Evolutionary conservation across 192 early-diverging fungal genomes (phyloP).

Genomic region (Paraglomus brasilianum): DNA sequence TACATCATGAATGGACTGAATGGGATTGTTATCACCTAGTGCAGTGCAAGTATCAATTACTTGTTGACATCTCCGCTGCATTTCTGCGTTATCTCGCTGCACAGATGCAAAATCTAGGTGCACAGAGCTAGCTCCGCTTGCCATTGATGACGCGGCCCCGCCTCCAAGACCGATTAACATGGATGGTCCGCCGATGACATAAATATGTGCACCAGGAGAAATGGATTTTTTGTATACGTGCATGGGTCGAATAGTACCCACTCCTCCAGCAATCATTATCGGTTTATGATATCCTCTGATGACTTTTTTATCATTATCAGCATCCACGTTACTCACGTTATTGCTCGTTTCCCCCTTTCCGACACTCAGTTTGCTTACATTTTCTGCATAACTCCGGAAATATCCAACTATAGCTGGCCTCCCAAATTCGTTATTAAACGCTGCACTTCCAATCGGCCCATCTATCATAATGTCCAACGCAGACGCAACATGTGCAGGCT

Average conservation of each 20-base stretch:
- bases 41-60: conserved; percentile 93
- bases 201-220: conserved; percentile 71
- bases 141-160: conserved; percentile 96
- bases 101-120: conserved; percentile 97
- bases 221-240: conserved; percentile 90
- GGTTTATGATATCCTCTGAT: conserved; percentile 98
- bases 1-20: conserved; percentile 97
- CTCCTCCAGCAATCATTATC: conserved; percentile 98
- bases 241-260: conserved; percentile 88
- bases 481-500: conserved; percentile 87
- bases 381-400: conserved; percentile 90
- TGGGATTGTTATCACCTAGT: conserved; percentile 78
- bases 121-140: conserved; percentile 80
- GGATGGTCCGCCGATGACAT: conserved; percentile 93
- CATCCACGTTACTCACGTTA: conserved; percentile 53
- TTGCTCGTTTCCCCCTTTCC: too few relatives aligned
- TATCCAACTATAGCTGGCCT: conserved; percentile 92
- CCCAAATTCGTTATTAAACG: conserved; percentile 99
- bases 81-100: conserved; percentile 99
- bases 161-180: conserved; percentile 99
- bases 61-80: conserved; percentile 96
- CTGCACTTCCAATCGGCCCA: conserved; percentile 95
- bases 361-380: too few relatives aligned
- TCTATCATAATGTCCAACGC: conserved; percentile 97
- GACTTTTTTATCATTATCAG: conserved; percentile 54